Base-by-base conservation (phyloP, 257 asterid genomes). In the Solanum rostratum region DNA sequence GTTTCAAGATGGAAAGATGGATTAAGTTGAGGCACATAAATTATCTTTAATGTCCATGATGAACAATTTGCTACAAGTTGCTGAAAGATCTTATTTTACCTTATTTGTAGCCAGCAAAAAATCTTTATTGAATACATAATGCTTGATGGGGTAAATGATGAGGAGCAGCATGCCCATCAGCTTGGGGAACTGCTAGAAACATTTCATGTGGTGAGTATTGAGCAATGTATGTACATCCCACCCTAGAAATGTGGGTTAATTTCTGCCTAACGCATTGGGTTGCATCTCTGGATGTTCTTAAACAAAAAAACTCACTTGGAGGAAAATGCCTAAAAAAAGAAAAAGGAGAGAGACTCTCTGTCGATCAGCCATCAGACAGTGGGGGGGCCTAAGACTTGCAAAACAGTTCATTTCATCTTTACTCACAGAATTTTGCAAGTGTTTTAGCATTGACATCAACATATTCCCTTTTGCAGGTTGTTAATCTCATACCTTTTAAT, bases 81-180 rank as follows among this genome's bases (percentile, higher is more conserved):
- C 86, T 71, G 82, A 79, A 60, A 18, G 83, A 76, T 88, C 88
- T 87, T 87, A 89, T 88, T 88, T 86, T 66, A 24, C 80, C 82
- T 74, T 87, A 66, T 84, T 68, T 91, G 84, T 86, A 97, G 99
- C 91, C 98, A 91, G 93, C 98, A 95, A 79, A 97, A 94, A 83
- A 95, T 97, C 83, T 91, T 97, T 85, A 97, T 97, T 2, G 99
- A 97, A 91, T 97, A 95, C 92, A 97, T 97, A 86, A 97, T 97
- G 98, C 99, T 97, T 74, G 97, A 97, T 70, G 97, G 95, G 29
- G 92, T 95, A 87, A 97, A 97, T 68, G 99, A 97, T 84, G 97
- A 87, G 85, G 97, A 93, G 90, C 91, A 92, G 90, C 99, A 93
- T 1, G 98, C 98, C 1, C 98, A 95, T 91, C 96, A 89, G 93